Conservation (phyloP, 2,329 filamentous ascomycete genomes). For the Venturia nashicola region DNA sequence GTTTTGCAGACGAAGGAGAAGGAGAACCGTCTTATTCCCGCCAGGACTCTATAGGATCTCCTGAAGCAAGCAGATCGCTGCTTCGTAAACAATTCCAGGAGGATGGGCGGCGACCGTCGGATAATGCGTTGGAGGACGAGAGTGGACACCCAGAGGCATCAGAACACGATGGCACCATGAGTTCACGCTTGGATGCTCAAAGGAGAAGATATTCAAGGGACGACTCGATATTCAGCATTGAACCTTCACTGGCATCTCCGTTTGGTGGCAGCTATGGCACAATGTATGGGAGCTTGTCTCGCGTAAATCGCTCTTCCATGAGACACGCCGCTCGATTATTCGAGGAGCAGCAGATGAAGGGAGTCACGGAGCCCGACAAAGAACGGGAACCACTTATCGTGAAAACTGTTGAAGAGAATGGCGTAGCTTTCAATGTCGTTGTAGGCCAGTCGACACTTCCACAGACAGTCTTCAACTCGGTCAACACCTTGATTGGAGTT, state of each 20-base stretch:
- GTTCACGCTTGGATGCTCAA: slow-evolving; percentile 15
- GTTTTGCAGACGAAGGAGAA: slow-evolving; percentile 40
- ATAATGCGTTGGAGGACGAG: slow-evolving; percentile 9
- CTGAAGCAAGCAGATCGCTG: slow-evolving; percentile 28
- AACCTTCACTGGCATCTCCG: slow-evolving; percentile 49
- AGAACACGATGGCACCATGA: slow-evolving; percentile 10
- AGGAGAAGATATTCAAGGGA: slow-evolving; percentile 19
- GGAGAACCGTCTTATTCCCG: slow-evolving; percentile 15
- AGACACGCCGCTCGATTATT: slow-evolving; percentile 41
- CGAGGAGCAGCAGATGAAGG: slow-evolving; percentile 32
- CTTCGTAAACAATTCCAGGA: slow-evolving; percentile 27
- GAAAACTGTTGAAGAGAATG: slow-evolving; percentile 72
- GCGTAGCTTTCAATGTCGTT: slow-evolving; percentile 72
- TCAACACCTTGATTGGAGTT: slow-evolving; percentile 84
- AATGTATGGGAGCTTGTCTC: slow-evolving; percentile 47
- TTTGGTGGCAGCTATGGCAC: slow-evolving; percentile 61
- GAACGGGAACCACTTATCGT: slow-evolving; percentile 65
- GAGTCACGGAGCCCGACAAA: slow-evolving; percentile 29
- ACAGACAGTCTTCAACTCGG: slow-evolving; percentile 93
- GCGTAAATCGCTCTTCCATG: slow-evolving; percentile 44
- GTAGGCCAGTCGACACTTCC: slow-evolving; percentile 91
- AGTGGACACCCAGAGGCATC: slow-evolving; percentile 15
- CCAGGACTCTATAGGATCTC: slow-evolving; percentile 19
- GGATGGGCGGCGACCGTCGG: slow-evolving; percentile 15
- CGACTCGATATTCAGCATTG: slow-evolving; percentile 35